These are phyloP conservation scores for Rhodotorula sp. DNA, from an alignment of 1,284 basidiomycete genomes.

Conservation along the genomic window DNA sequence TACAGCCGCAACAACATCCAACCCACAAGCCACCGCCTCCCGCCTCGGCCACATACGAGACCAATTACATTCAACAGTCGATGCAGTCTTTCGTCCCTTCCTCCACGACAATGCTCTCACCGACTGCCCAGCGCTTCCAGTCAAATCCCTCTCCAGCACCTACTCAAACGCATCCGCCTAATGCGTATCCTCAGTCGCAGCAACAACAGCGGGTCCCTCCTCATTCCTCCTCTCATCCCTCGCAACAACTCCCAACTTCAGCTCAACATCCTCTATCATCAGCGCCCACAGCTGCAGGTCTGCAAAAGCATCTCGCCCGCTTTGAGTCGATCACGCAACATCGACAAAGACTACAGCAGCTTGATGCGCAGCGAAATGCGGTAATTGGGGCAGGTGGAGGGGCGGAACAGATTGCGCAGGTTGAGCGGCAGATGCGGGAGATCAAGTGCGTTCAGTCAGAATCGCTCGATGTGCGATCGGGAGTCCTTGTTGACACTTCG, in stretches of 20 bases:
- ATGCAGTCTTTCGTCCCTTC: background rate
- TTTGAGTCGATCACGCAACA: background rate
- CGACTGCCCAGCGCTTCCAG: slow-evolving; percentile 1
- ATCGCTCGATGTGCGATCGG: no score
- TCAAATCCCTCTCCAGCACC: background rate
- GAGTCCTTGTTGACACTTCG: no score
- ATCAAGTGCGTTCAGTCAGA: background rate
- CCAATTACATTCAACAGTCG: background rate
- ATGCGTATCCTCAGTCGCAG: background rate
- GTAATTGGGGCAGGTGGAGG: background rate
- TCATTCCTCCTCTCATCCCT: background rate
- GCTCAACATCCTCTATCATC: background rate
- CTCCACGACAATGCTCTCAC: background rate
- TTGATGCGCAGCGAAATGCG: background rate
- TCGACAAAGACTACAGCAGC: background rate
- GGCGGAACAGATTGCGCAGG: background rate
- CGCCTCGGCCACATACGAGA: background rate
- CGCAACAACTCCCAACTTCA: background rate
- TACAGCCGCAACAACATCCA: background rate
- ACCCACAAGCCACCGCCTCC: background rate
- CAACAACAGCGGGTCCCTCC: background rate
- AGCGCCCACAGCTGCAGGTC: background rate
- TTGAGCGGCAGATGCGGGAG: background rate
- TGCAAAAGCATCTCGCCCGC: background rate
- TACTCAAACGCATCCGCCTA: background rate